phyloP scores from a whole-genome alignment of 2,329 filamentous ascomycete species.

The Paecilomyces fulvus region DNA sequence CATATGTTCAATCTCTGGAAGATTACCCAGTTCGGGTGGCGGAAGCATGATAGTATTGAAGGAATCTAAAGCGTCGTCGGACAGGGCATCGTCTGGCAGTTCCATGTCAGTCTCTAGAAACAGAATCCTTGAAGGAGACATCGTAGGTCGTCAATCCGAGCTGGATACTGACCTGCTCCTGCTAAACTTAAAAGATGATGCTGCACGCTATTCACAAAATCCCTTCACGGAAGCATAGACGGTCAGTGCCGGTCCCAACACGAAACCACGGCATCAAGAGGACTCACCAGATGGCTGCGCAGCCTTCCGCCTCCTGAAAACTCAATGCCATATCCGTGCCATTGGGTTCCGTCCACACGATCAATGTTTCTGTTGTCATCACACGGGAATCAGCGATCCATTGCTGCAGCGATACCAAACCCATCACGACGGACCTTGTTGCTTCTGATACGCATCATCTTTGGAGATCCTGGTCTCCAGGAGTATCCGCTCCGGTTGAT shows the following conservation, averaged over 20 bases:
- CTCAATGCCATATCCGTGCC: conserved; percentile 95
- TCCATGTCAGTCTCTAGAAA: conserved; percentile 1
- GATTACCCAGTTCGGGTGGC: conserved; percentile 68
- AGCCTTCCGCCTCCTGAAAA: conserved; percentile 95
- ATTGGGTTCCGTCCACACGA: conserved; percentile 93
- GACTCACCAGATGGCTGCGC: conserved; percentile 76
- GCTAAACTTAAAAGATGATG: conserved; percentile 58
- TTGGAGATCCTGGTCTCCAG: conserved; percentile 85
- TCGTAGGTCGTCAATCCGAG: conserved; percentile 2
- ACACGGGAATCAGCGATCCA: conserved; percentile 15
- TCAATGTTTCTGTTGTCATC: conserved; percentile 68
- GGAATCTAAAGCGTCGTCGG: conserved; percentile 75
- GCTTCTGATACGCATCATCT: conserved; percentile 95
- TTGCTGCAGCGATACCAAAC: not conserved
- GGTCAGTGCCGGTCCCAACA: conserved; percentile 15
- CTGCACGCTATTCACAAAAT: conserved; percentile 82
- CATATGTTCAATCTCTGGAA: conserved; percentile 73
- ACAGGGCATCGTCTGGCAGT: conserved; percentile 67
- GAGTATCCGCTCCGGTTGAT: conserved; percentile 72
- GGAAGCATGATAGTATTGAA: conserved; percentile 67
- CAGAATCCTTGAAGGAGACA: not conserved
- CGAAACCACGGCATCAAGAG: not conserved
- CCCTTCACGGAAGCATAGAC: conserved; percentile 47
- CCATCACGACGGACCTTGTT: conserved; percentile 61
- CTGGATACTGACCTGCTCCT: conserved; percentile 48